Evolutionary conservation across 768 basidiomycete genomes (phyloP).

Genomic region (Hygrophorus pudorinus): DNA sequence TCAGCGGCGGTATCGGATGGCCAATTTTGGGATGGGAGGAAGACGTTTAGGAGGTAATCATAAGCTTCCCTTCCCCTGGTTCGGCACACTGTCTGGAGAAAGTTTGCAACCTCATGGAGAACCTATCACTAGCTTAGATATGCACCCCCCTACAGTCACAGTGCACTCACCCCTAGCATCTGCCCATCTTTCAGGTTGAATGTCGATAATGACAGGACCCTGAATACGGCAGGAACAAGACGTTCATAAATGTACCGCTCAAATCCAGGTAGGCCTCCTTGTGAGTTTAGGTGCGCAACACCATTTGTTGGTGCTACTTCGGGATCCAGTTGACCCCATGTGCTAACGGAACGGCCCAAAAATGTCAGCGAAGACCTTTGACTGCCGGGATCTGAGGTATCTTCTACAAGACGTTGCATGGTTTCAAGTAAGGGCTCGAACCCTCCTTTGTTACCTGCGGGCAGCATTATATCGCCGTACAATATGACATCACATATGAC

Average conservation of each 20-base stretch:
- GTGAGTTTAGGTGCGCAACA: conserved; percentile 14
- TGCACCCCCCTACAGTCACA: not conserved
- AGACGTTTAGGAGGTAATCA: conserved; percentile 66
- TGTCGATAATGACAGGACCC: conserved; percentile 63
- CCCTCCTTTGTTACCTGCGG: conserved; percentile 36
- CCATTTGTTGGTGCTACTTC: conserved; percentile 24
- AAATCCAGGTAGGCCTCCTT: conserved; percentile 69
- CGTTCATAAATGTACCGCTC: conserved; percentile 87
- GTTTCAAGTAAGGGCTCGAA: conserved; percentile 71
- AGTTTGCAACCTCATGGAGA: conserved; percentile 78
- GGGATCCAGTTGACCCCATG: conserved; percentile 53
- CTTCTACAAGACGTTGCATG: conserved; percentile 64
- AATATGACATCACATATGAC: conserved; percentile 14
- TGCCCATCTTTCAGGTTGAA: conserved; percentile 90
- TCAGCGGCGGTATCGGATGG: conserved; percentile 69
- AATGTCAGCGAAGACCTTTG: conserved; percentile 78
- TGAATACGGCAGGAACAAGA: conserved; percentile 73
- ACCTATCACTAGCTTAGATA: conserved; percentile 31
- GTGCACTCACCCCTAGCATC: conserved; percentile 61
- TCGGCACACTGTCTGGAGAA: conserved; percentile 71
- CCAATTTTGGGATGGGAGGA: conserved; percentile 85
- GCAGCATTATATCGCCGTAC: not conserved
- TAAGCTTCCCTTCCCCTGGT: conserved; percentile 76
- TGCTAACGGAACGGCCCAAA: conserved; percentile 54
- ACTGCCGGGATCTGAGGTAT: conserved; percentile 62